A percentile compares a stretch with the other conserved stretches of the same genome.
These are phyloP conservation scores for Nephelium lappaceum DNA, from an alignment of 345 rosid genomes.

Conservation along the genomic window DNA sequence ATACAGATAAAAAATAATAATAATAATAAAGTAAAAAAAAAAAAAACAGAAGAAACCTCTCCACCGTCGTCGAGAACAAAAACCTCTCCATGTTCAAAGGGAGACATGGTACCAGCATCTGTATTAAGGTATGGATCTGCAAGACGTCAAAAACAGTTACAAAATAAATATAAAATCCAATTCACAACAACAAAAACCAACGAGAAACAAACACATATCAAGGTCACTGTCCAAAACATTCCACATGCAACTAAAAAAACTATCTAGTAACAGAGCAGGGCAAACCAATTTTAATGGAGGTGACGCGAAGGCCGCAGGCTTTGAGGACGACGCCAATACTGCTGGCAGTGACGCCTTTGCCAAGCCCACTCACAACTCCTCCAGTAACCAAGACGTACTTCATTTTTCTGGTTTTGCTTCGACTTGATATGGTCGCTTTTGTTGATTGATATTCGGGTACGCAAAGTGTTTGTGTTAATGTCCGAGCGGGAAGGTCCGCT, in stretches of 20 bases:
- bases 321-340: slow-evolving; percentile 95
- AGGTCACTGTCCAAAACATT: neutral
- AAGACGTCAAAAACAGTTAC: slow-evolving; percentile 16
- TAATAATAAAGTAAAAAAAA: no score
- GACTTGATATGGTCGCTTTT: neutral
- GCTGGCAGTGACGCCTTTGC: slow-evolving; percentile 98
- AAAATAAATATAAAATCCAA: neutral
- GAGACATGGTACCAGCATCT: slow-evolving; percentile 99
- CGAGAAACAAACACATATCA: neutral
- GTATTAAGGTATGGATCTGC: slow-evolving; percentile 93
- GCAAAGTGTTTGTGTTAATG: slow-evolving; percentile 48
- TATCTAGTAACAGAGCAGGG: neutral
- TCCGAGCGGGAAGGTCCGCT: slow-evolving; percentile 37
- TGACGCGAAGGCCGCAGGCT: slow-evolving; percentile 94
- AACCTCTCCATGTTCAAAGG: slow-evolving; percentile 97
- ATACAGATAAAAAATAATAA: neutral
- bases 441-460: slow-evolving; percentile 19
- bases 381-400: slow-evolving; percentile 95
- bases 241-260: slow-evolving; percentile 1
- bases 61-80: slow-evolving; percentile 98
- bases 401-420: slow-evolving; percentile 40
- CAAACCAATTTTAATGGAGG: slow-evolving; percentile 93
- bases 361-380: slow-evolving; percentile 98
- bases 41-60: slow-evolving; percentile 59
- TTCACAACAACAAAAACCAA: neutral